Conservation (phyloP, 1,284 basidiomycete genomes). For the Pisolithus thermaeus region DNA sequence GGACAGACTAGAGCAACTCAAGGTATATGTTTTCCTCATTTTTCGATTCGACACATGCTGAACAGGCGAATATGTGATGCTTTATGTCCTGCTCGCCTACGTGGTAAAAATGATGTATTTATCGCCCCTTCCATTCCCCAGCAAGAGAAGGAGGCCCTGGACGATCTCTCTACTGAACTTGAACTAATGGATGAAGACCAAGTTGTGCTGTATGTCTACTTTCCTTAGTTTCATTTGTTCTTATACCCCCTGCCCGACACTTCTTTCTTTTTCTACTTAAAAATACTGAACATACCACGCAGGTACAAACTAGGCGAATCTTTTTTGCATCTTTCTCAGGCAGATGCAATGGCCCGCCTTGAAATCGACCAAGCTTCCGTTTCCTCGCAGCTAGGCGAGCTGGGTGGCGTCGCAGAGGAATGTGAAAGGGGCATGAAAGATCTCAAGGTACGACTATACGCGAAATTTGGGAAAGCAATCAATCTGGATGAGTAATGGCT, state of each 20-base stretch:
- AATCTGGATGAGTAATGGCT: slow-evolving; percentile 70
- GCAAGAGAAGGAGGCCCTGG: slow-evolving; percentile 91
- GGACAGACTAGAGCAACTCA: slow-evolving; percentile 66
- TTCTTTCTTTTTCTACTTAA: neutral
- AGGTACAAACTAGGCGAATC: slow-evolving; percentile 91
- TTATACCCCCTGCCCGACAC: neutral
- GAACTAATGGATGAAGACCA: slow-evolving; percentile 87
- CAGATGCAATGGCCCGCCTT: slow-evolving; percentile 70
- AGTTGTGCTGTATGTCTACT: slow-evolving; percentile 56
- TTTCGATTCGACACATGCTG: neutral
- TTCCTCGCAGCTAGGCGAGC: slow-evolving; percentile 50
- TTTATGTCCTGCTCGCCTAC: neutral
- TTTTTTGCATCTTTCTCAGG: slow-evolving; percentile 75
- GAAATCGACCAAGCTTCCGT: slow-evolving; percentile 64
- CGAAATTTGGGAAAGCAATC: slow-evolving; percentile 91
- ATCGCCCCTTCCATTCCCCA: slow-evolving; percentile 24
- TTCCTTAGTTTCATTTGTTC: neutral
- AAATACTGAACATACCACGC: neutral
- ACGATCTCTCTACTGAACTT: slow-evolving; percentile 83
- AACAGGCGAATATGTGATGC: neutral
- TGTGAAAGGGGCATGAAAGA: slow-evolving; percentile 86
- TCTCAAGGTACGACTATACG: slow-evolving; percentile 84
- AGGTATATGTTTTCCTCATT: slow-evolving; percentile 40
- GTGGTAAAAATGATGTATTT: no score
- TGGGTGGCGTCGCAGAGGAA: slow-evolving; percentile 57